Base-by-base conservation (phyloP, 345 rosid species). In the Salix suchowensis region DNA sequence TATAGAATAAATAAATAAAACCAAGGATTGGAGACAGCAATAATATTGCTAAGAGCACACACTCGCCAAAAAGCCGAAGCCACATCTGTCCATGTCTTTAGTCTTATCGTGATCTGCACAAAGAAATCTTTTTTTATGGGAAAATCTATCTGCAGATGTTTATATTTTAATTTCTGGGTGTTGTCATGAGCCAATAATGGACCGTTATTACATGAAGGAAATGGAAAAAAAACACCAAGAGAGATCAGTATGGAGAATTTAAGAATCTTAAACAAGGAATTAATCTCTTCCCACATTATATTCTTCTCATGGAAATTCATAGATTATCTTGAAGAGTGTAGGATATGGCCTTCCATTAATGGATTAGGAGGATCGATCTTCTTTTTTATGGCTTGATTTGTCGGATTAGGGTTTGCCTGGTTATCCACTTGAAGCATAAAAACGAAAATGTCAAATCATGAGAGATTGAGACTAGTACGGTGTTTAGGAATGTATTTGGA, bases 171-270 rank as follows among this genome's bases (percentile, higher is more conserved):
- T 19, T 15, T 32, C 7, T 24, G 36, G 61, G 13, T 60, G 24
- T 23, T 37, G 46, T 37, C n/a, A 2, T n/a, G 19, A 39, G 50
- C 32, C 60, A 72, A 60, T 72, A 39, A 72, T 58, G 36, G 34
- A 36, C 58, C 30, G 36, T 32, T 50, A 24, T 52, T 52, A 32
- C 6, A 75, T 23, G 68, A 37, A 39, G 55, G 54, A 67, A 54
- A 75, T 75, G 73, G 67, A 75, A 54, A 34, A 34, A 26, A 65
- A 67, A 19, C 67, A 75, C 18, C 21, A 75, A 67, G 72, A 67
- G 48, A 67, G 48, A 75, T 67, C 32, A 67, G 37, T 0, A 66
- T 3, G 21, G 60, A 58, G 64, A 23, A 23, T 14, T 23, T n/a
- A n/a, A 58, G 24, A 1, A 58, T 58, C 28, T 58, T 1, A 4